Evolutionary conservation across 164 flowering plant genomes (phyloP).

Genomic region (Tetracentron sinense): DNA sequence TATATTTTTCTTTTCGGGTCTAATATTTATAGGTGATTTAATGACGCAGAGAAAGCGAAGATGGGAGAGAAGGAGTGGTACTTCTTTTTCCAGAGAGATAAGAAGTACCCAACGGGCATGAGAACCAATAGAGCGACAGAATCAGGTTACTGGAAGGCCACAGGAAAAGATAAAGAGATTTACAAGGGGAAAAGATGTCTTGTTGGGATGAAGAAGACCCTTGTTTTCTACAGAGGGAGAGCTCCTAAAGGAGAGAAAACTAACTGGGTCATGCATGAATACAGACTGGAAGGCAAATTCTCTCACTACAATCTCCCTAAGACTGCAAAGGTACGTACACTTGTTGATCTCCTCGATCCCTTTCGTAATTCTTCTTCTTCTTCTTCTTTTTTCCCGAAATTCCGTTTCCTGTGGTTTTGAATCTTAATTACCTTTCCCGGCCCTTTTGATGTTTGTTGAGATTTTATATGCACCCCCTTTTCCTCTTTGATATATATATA

Average conservation of each 20-base stretch:
- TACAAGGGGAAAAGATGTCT: constrained; percentile 38
- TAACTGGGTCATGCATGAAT: constrained; percentile 70
- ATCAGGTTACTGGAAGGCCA: constrained; percentile 67
- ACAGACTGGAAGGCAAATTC: constrained; percentile 45
- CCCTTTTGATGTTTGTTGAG: no score
- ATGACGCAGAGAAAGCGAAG: constrained; percentile 42
- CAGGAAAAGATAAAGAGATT: constrained; percentile 63
- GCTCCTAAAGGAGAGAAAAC: constrained; percentile 64
- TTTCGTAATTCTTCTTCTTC: not conserved
- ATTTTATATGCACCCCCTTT: no score
- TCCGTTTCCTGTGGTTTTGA: no score
- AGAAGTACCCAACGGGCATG: constrained; percentile 64
- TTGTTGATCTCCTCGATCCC: no score
- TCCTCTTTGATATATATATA: no score
- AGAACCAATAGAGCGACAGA: constrained; percentile 62
- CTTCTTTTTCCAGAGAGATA: constrained; percentile 50
- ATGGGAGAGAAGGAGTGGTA: constrained; percentile 72
- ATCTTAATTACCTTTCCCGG: no score
- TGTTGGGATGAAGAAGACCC: constrained; percentile 66
- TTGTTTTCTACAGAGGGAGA: constrained; percentile 62
- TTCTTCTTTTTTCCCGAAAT: not conserved
- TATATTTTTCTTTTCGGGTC: not conserved
- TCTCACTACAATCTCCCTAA: constrained; percentile 32
- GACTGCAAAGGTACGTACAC: constrained; percentile 29
- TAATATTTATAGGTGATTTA: not conserved